Base-by-base conservation (phyloP, 257 asterid genomes). In the Nemophila menziesii region DNA sequence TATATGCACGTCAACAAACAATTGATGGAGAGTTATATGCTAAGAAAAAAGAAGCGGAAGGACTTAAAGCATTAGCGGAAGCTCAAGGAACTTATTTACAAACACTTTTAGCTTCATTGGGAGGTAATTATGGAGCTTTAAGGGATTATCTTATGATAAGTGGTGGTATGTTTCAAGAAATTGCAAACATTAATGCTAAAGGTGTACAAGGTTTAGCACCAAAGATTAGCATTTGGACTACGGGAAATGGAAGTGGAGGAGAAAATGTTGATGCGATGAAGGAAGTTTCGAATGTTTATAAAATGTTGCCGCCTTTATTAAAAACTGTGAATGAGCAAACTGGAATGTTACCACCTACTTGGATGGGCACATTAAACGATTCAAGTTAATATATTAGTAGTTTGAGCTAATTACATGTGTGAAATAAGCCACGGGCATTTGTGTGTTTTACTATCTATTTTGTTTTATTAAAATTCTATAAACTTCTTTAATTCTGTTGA, bases 151-250 rank as follows among this genome's bases (percentile, higher is more conserved):
- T 39, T 11, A 39, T 39, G 44, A 39, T 39, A 39, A 46, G 36
- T 33, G 40, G 40, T 13, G 52, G 52, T 11, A 46, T 46, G 52
- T 46, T 46, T 20, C 39, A 46, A 10, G 39, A 46, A 24, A 46
- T 46, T 16, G 39, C 40, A 1, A 46, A 17, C 22, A 46, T 46
- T 40, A 46, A 46, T 12, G 23, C 22, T 22, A 21, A 46, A 8
- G 36, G 20, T 13, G 38, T 46, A 10, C 36, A 46, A 15, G 51
- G 51, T 7, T 19, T 46, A 14, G 39, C 15, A 14, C 52, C 52
- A 16, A 46, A 46, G 18, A 46, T 46, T 10, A 46, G 52, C 23
- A 17, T 46, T 14, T 46, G 52, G 52, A 46, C 44, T 6, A 16
- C 44, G 10, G 44, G 44, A 39, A 39, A 39, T 20, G 44, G 20